Conservation (phyloP, 345 rosid genomes). For the Turritis glabra region DNA sequence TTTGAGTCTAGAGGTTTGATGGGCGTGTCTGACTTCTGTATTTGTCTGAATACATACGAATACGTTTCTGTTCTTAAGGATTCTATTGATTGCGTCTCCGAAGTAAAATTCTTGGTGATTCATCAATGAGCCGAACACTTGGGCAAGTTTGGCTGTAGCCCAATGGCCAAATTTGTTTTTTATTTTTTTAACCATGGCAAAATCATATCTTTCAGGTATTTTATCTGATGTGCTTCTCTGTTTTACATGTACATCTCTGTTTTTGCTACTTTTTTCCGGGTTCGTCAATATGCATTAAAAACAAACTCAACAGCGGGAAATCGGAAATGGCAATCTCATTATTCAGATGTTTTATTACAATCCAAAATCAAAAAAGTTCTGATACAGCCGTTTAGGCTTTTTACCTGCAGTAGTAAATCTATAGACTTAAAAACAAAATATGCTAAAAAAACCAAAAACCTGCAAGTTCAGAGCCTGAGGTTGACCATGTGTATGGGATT, state of each 20-base stretch:
- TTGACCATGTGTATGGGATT: conserved; percentile 14
- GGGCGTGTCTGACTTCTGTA: too few species aligned
- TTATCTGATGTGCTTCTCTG: neutral
- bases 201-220: neutral
- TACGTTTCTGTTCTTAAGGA: too few species aligned
- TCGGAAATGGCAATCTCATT: conserved; percentile 8
- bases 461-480: conserved; percentile 15
- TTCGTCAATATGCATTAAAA: neutral
- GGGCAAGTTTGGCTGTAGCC: too few species aligned
- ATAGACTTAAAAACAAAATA: neutral
- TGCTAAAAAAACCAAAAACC: neutral
- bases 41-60: too few species aligned
- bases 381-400: conserved; percentile 8
- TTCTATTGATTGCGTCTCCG: too few species aligned
- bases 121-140: too few species aligned
- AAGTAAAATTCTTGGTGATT: too few species aligned
- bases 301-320: neutral
- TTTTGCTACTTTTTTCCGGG: neutral
- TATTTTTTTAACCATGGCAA: neutral
- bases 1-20: too few species aligned
- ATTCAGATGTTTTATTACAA: conserved; percentile 37
- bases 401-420: neutral
- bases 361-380: conserved; percentile 20
- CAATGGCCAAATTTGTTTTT: neutral
- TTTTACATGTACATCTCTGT: neutral